Base-by-base conservation (phyloP, 2,329 filamentous ascomycete genomes). In the Xylariaceae sp. region DNA sequence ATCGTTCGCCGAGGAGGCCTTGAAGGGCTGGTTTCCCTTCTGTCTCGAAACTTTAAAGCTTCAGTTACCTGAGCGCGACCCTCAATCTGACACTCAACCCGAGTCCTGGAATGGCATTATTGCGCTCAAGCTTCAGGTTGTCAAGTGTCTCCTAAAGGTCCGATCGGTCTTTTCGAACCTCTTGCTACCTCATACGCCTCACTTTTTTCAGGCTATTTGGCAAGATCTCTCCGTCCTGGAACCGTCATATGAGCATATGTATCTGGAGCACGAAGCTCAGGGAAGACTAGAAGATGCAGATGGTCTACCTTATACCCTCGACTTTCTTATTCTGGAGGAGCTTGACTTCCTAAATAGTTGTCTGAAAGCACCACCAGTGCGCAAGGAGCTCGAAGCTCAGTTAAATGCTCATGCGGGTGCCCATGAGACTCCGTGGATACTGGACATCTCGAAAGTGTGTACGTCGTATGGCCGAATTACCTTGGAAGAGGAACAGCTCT, bases 301-400 rank as follows among this genome's bases (percentile, higher is more conserved):
- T 69, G 87, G 87, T 35, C 80, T 99, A n/a, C 92, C 93, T 0
- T 97, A 96, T 72, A 96, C 92, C 1, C 79, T 99, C 20, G 94
- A 99, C 72, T 94, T 96, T 67, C 81, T 99, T 45, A 86, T 97
- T 3, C 77, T 97, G 6, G 94, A 99, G 71, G 92, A 97, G 71
- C 80, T 99, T 20, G 94, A 99, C 72, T 92, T 97, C 67, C 83
- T 99, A 69, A 94, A 96, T 73, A 87, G 92, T 53, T 92, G 92
- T 70, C 81, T 99, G 59, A 87, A 91, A 59, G 93, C 93, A 6
- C 87, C 91, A 3, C 91, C 91, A 0, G 92, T 99, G 2, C 89
- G 92, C 62, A 87, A 90, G 58, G 90, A 97, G 71, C 84, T 99
- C n/a, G 87, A 93, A 61, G 82, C 85, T 40, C 89, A 96, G 73